These are phyloP conservation scores for Dipteronia dyeriana DNA, from an alignment of 345 rosid genomes.

Conservation along the genomic window DNA sequence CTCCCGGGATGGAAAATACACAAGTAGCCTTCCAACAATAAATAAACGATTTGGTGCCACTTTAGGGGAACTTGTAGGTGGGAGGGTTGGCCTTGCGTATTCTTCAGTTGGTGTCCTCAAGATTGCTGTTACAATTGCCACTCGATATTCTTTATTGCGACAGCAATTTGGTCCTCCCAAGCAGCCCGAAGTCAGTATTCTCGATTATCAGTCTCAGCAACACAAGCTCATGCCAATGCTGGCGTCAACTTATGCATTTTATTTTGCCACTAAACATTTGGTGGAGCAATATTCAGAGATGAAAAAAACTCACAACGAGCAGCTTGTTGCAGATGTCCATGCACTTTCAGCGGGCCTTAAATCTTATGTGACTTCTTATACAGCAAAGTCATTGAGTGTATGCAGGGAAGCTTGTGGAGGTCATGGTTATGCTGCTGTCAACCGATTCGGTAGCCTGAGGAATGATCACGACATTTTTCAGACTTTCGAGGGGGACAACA, in stretches of 20 bases:
- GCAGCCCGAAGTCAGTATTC: conserved; percentile 95
- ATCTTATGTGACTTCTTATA: conserved; percentile 88
- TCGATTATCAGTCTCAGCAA: conserved; percentile 98
- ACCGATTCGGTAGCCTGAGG: conserved; percentile 94
- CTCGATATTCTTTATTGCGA: conserved; percentile 82
- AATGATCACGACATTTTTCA: conserved; percentile 98
- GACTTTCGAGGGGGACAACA: conserved; percentile 99
- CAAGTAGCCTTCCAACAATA: conserved; percentile 87
- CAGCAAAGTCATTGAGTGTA: conserved; percentile 78
- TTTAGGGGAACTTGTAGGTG: conserved; percentile 97
- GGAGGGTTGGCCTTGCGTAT: conserved; percentile 89
- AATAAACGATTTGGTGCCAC: conserved; percentile 96
- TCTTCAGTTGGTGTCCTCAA: conserved; percentile 89
- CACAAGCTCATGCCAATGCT: conserved; percentile 99
- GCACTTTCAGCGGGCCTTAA: conserved; percentile 96
- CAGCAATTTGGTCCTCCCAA: conserved; percentile 97
- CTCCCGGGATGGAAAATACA: conserved; percentile 87
- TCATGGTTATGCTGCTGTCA: conserved; percentile 99
- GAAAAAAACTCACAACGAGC: conserved; percentile 79
- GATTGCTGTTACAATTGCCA: conserved; percentile 77
- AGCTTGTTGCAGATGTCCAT: conserved; percentile 88
- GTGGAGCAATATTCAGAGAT: conserved; percentile 80
- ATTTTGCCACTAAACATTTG: conserved; percentile 75
- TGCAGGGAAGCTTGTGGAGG: conserved; percentile 99
- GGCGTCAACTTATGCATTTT: conserved; percentile 93